Evolutionary conservation across 768 basidiomycete genomes (phyloP), one percentile per base, ranked within the genome.

Genomic region (Boletus subparvulus): DNA sequence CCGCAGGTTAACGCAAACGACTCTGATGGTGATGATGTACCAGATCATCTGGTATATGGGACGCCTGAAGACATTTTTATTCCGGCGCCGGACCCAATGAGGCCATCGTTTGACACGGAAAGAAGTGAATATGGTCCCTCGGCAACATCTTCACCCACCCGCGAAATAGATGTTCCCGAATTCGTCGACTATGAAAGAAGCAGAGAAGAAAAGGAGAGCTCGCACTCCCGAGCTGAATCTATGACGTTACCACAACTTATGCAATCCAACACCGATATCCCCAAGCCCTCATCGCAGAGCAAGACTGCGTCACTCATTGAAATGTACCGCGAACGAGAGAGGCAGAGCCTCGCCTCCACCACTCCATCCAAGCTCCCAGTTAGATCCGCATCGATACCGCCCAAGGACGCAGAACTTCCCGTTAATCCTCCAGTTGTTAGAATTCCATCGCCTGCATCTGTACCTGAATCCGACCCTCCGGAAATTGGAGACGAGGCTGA

Each of bases 291-390:
- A 17, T 55, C 74, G 14, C 72, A 75, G 37, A 85, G 84, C 74
- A 88, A 85, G 73, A 90, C 90, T 1, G 85, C 88, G 4, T 82
- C 85, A 2, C 77, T 93, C 49, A 93, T 92, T 62, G 89, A 92
- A 69, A 88, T 93, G 88, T 93, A 91, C 63, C 83, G 89, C 49
- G 87, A 92, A 73, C 65, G 67, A 65, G 88, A 84, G 76, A 83
- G 80, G 63, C 81, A 77, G 52, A 61, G 50, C 50, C 45, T 60
- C 41, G 1, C 37, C 21, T 0, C 60, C 3, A 24, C 50, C 30
- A 6, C 28, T 6, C 66, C 67, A 12, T 78, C 75, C 54, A 73
- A 61, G 48, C 66, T 72, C 14, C 78, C 73, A 14, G 69, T 78
- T 42, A 74, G 70, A 32, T 64, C 68, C 37, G 19, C 67, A 12